phyloP scores from a whole-genome alignment of 305 asterid genomes.

The Fraxinus greggii region DNA sequence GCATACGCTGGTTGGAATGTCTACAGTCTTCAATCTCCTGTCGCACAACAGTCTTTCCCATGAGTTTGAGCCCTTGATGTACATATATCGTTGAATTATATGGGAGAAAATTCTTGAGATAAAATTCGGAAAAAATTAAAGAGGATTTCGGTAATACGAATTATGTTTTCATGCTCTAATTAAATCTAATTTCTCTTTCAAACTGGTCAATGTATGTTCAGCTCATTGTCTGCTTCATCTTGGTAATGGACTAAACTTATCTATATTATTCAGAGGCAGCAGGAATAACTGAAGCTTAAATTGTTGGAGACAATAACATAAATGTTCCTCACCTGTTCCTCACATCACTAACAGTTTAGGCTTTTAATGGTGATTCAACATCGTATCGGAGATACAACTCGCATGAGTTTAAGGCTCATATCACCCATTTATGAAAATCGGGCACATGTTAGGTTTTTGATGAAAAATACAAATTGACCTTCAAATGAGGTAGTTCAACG shows the following conservation, averaged over 20 bases:
- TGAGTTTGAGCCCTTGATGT: background rate
- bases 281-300: background rate
- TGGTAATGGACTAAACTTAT: background rate
- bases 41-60: background rate
- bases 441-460: background rate
- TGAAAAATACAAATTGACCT: background rate
- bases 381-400: background rate
- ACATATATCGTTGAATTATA: background rate
- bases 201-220: background rate
- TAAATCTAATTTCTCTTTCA: background rate
- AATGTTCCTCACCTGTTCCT: background rate
- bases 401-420: background rate
- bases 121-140: background rate
- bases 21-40: slow-evolving; percentile 72
- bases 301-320: background rate
- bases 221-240: background rate
- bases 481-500: background rate
- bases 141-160: background rate
- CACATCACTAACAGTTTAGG: background rate
- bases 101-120: background rate
- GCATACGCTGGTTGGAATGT: slow-evolving; percentile 56
- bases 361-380: background rate
- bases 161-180: background rate
- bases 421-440: background rate
- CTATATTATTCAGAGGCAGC: background rate